phyloP scores from a whole-genome alignment of 73 alveolate species.

The Tetrahymena elliotti region DNA sequence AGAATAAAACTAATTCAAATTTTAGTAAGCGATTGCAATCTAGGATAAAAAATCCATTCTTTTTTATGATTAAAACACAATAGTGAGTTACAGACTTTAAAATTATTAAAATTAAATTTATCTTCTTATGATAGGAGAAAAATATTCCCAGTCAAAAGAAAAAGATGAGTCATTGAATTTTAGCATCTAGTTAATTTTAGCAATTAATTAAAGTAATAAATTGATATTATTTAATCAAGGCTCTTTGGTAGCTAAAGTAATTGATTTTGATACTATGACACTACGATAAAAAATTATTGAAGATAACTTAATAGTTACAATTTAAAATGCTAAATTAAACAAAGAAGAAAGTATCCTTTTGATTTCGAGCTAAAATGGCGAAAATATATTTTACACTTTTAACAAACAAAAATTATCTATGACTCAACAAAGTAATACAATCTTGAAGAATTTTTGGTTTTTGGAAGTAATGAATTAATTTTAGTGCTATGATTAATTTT shows the following conservation, averaged over 20 bases:
- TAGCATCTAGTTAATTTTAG: too few species aligned
- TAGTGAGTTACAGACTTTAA: neutral
- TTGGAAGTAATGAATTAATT: neutral
- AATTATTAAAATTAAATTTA: too few species aligned
- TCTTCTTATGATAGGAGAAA: neutral
- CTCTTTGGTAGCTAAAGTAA: neutral
- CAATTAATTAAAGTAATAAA: neutral
- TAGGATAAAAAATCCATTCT: neutral
- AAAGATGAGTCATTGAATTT: too few species aligned
- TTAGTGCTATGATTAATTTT: neutral
- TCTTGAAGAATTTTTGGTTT: neutral
- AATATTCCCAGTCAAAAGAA: neutral
- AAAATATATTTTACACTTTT: neutral
- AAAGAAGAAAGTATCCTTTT: neutral
- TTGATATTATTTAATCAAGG: neutral
- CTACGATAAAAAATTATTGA: neutral
- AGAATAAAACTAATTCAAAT: neutral
- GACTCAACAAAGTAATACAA: too few species aligned
- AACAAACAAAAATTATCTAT: neutral
- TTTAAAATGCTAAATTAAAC: neutral
- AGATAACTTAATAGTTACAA: neutral
- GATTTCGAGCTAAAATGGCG: neutral
- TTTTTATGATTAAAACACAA: neutral
- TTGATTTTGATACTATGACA: neutral
- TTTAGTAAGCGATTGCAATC: neutral